phyloP scores from a whole-genome alignment of 768 basidiomycete species.

The Pulveroboletus sp. region DNA sequence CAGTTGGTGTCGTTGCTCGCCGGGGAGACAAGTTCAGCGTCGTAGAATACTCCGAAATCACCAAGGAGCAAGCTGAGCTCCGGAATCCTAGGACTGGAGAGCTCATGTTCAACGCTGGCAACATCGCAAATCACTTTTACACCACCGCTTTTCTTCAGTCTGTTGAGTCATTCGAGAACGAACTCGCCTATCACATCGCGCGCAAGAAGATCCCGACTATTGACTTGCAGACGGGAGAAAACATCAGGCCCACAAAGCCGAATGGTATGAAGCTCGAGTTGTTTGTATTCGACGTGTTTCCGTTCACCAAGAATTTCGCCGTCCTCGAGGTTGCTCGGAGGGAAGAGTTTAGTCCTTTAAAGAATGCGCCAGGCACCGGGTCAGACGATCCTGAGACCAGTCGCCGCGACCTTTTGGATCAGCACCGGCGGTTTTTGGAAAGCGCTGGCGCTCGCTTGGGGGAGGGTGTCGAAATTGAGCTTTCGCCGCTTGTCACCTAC shows the following conservation, averaged over 20 bases:
- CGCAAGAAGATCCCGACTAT: constrained; percentile 93
- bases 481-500: constrained; percentile 85
- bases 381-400: constrained; percentile 90
- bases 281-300: constrained; percentile 99
- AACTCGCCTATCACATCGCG: constrained; percentile 96
- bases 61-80: constrained; percentile 77
- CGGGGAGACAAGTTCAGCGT: constrained; percentile 84
- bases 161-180: constrained; percentile 76
- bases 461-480: constrained; percentile 80
- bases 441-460: constrained; percentile 67
- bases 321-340: constrained; percentile 84
- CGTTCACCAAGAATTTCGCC: constrained; percentile 75
- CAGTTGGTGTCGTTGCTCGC: constrained; percentile 90
- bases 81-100: constrained; percentile 66
- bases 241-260: constrained; percentile 78
- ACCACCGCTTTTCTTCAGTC: constrained; percentile 76
- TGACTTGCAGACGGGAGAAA: constrained; percentile 60
- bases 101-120: constrained; percentile 87
- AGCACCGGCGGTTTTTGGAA: constrained; percentile 83
- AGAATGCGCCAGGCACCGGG: constrained; percentile 93
- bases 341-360: constrained; percentile 95
- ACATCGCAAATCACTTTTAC: constrained; percentile 99
- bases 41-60: constrained; percentile 97
- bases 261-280: constrained; percentile 99
- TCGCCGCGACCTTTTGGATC: constrained; percentile 80